phyloP scores from a whole-genome alignment of 139 green algal genomes.

The Chlamydomonas sp. region DNA sequence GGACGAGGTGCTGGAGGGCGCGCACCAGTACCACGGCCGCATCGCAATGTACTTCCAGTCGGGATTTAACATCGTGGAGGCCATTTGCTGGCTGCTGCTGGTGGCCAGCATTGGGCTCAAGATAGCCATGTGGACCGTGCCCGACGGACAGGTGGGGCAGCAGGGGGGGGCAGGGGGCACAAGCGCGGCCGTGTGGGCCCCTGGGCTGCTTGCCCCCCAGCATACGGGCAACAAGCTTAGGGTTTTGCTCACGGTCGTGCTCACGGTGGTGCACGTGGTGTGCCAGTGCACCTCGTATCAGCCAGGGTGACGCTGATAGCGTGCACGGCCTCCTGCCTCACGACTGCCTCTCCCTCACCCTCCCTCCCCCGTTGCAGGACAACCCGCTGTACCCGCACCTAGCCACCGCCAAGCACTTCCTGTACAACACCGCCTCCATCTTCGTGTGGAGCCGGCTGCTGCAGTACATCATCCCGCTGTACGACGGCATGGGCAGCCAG shows the following conservation, averaged over 20 bases:
- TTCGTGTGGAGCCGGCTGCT: conserved; percentile 25
- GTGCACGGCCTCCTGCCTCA: too few species aligned
- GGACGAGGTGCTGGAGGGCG: neutral
- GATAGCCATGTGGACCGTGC: neutral
- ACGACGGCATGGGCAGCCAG: neutral
- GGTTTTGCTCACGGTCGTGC: too few species aligned
- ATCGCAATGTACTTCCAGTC: neutral
- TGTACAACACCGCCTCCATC: conserved; percentile 2
- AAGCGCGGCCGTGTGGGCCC: too few species aligned
- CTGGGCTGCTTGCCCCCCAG: too few species aligned
- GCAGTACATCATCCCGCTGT: conserved; percentile 20
- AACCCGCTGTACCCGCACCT: neutral
- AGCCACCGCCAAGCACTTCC: neutral
- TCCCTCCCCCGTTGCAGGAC: neutral
- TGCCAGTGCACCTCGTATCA: too few species aligned
- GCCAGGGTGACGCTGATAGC: too few species aligned
- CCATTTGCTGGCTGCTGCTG: neutral
- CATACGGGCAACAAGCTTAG: too few species aligned
- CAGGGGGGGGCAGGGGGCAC: too few species aligned
- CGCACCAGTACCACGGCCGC: conserved; percentile 3
- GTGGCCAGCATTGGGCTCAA: neutral
- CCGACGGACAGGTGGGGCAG: neutral
- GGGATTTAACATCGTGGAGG: neutral
- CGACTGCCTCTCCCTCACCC: neutral
- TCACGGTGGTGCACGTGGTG: too few species aligned